Conservation (phyloP, 805 yeast genomes). For the Schwanniomyces yamadae region DNA sequence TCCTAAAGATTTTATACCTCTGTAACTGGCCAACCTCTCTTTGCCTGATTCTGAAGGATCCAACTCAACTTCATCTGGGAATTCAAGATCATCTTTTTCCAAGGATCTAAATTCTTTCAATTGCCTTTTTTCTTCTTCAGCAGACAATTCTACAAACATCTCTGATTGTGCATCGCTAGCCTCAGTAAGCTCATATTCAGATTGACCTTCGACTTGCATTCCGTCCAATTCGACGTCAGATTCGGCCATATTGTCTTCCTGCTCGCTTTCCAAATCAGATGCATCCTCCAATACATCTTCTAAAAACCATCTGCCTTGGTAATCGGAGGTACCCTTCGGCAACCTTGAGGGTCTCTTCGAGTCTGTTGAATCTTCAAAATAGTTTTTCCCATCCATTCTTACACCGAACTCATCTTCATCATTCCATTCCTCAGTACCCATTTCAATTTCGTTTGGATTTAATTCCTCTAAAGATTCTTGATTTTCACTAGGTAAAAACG, state of each 20-base stretch:
- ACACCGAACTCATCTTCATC: slow-evolving; percentile 41
- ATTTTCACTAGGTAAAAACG: slow-evolving; percentile 30
- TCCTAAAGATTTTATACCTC: slow-evolving; percentile 83
- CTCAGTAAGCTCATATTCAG: slow-evolving; percentile 46
- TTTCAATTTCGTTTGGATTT: slow-evolving; percentile 52
- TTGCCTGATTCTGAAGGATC: slow-evolving; percentile 72
- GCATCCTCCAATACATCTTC: slow-evolving; percentile 52
- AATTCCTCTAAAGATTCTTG: slow-evolving; percentile 62
- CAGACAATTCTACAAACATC: slow-evolving; percentile 67
- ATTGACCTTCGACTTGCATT: slow-evolving; percentile 17
- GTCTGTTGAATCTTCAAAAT: slow-evolving; percentile 34
- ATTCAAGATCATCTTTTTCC: slow-evolving; percentile 83
- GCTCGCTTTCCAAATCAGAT: slow-evolving; percentile 45
- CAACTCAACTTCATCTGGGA: slow-evolving; percentile 93
- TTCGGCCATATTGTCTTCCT: slow-evolving; percentile 29
- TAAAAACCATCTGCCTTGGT: slow-evolving; percentile 73
- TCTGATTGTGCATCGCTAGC: slow-evolving; percentile 47
- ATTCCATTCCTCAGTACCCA: slow-evolving; percentile 40
- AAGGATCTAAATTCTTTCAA: slow-evolving; percentile 61
- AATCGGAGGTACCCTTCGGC: slow-evolving; percentile 74
- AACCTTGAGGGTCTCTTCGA: slow-evolving; percentile 38
- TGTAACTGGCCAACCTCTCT: slow-evolving; percentile 71
- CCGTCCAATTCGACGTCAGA: slow-evolving; percentile 28
- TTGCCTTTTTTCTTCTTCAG: slow-evolving; percentile 84
- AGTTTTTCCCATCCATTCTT: slow-evolving; percentile 56